Evolutionary conservation across 768 basidiomycete species (phyloP).

Genomic region (Dentipellis sp.): DNA sequence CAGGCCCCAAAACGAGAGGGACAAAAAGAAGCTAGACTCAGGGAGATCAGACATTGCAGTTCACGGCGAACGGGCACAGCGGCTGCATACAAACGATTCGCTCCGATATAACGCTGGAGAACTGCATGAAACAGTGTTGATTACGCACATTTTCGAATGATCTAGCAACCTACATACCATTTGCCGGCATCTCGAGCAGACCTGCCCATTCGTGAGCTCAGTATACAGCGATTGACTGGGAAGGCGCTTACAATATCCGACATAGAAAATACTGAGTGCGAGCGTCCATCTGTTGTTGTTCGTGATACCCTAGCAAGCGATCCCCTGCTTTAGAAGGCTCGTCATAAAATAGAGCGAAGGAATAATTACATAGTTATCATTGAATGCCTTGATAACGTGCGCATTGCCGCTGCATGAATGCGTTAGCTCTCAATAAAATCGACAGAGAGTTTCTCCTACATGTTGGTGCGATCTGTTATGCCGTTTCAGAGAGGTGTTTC

Average conservation of each 20-base stretch:
- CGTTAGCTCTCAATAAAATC: neutral
- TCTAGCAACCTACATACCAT: conserved; percentile 24
- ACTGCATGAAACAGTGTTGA: conserved; percentile 23
- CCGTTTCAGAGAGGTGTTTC: neutral
- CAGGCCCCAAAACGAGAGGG: conserved; percentile 43
- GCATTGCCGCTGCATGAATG: conserved; percentile 37
- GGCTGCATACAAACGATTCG: conserved; percentile 41
- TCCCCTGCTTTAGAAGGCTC: neutral
- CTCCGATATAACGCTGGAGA: conserved; percentile 46
- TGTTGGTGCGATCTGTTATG: conserved; percentile 43
- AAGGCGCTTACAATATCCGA: conserved; percentile 40
- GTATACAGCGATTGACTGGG: neutral
- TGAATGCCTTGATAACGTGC: conserved; percentile 42
- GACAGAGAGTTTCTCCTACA: conserved; percentile 24
- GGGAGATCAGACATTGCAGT: neutral
- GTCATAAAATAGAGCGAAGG: neutral
- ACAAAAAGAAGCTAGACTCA: conserved; percentile 39
- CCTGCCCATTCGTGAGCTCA: conserved; percentile 20
- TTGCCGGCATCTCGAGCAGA: conserved; percentile 49
- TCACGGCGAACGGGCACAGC: neutral
- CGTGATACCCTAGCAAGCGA: conserved; percentile 32
- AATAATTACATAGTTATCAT: conserved; percentile 38
- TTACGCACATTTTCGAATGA: neutral
- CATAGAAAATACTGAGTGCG: conserved; percentile 49
- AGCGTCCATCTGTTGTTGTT: conserved; percentile 48